phyloP scores from a whole-genome alignment of 176 grass and related monocot species.

The Microstegium vimineum region DNA sequence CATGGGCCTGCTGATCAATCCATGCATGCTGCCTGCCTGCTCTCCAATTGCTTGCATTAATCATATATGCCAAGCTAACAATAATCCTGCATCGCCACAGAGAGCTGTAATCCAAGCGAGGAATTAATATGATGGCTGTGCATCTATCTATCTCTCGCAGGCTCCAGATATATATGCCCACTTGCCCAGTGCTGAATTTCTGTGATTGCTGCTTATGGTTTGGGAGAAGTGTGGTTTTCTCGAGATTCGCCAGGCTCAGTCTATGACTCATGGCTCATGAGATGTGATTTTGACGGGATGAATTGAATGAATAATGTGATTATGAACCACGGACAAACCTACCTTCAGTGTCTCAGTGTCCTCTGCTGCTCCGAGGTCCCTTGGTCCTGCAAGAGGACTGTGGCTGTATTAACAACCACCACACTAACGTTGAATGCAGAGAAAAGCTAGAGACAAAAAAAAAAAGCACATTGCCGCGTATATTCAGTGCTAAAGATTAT shows the following conservation, averaged over 20 bases:
- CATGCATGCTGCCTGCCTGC: neutral
- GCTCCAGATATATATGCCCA: neutral
- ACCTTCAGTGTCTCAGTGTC: neutral
- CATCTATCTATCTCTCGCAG: neutral
- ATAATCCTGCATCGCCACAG: neutral
- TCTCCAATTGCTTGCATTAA: neutral
- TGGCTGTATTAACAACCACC: neutral
- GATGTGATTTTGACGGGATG: too few species aligned
- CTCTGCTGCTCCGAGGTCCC: neutral
- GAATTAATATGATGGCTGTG: neutral
- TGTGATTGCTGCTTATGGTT: neutral
- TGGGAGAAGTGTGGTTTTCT: constrained; percentile 4
- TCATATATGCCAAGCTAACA: constrained; percentile 4
- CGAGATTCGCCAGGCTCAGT: neutral
- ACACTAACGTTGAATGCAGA: neutral
- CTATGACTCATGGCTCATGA: too few species aligned
- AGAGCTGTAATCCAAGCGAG: neutral
- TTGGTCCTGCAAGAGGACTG: constrained; percentile 1
- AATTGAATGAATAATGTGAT: neutral
- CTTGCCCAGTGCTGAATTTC: neutral
- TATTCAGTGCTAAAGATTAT: neutral
- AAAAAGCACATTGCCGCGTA: neutral
- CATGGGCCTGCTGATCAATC: neutral
- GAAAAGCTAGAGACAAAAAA: neutral
- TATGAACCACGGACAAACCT: neutral